phyloP scores from a whole-genome alignment of 2,329 filamentous ascomycete species.

The Aspergillus neoniger region DNA sequence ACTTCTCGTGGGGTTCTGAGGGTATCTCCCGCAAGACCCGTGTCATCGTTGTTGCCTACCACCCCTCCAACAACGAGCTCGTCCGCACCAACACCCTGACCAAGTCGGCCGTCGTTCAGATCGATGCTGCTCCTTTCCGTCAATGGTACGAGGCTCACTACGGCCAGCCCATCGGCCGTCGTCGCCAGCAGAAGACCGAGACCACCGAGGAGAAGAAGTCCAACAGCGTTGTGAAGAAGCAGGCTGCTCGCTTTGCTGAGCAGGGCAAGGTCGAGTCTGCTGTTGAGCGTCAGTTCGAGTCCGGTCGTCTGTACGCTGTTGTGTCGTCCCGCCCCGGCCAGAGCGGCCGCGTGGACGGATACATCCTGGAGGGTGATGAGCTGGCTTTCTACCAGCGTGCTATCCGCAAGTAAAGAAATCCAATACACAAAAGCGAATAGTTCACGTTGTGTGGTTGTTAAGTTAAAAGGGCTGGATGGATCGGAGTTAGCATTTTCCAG shows the following conservation, averaged over 20 bases:
- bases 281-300: constrained; percentile 99
- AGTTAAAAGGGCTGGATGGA: constrained; percentile 18
- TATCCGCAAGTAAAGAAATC: constrained; percentile 83
- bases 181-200: constrained; percentile 78
- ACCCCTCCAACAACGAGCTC: constrained; percentile 99
- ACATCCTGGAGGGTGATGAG: constrained; percentile 99
- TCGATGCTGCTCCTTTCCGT: constrained; percentile 98
- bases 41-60: constrained; percentile 97
- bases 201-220: constrained; percentile 77
- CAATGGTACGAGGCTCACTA: constrained; percentile 99
- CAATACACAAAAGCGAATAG: too few relatives aligned
- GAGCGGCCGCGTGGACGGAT: constrained; percentile 94
- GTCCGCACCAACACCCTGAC: constrained; percentile 99
- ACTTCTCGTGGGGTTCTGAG: constrained; percentile 99
- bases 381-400: constrained; percentile 99
- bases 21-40: constrained; percentile 98
- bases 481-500: constrained; percentile 17
- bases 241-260: constrained; percentile 78
- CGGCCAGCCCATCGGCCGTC: constrained; percentile 83
- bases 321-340: constrained; percentile 92
- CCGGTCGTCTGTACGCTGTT: constrained; percentile 93
- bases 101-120: constrained; percentile 96
- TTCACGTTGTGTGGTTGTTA: constrained; percentile 11
- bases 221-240: constrained; percentile 95
- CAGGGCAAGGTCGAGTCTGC: constrained; percentile 89